Percentiles rank a stretch among this genome's conserved stretches.
Conservation (phyloP, 208 protist genomes). For the Histomonas meleagridis region DNA sequence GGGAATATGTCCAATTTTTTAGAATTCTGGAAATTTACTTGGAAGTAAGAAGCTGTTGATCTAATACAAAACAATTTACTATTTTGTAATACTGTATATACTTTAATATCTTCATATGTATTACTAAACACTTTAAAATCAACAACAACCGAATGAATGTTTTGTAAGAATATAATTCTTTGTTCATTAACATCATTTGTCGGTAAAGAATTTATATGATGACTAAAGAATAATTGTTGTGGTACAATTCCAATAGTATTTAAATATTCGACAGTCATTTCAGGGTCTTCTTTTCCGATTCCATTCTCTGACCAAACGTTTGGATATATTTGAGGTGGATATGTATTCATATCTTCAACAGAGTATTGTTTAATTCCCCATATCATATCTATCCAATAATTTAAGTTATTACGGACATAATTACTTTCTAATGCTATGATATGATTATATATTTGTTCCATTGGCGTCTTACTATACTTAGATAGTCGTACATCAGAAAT, state of each 20-base stretch:
- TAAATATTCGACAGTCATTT: too few relatives aligned
- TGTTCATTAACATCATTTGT: too few relatives aligned
- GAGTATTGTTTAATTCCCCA: conserved; percentile 6
- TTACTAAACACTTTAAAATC: background rate
- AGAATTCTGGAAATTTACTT: too few relatives aligned
- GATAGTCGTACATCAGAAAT: too few relatives aligned
- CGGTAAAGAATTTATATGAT: too few relatives aligned
- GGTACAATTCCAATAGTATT: too few relatives aligned
- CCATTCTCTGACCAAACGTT: too few relatives aligned
- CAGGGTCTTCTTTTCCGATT: too few relatives aligned
- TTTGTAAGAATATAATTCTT: too few relatives aligned
- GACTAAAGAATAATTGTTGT: too few relatives aligned
- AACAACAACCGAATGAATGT: background rate
- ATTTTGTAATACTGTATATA: background rate
- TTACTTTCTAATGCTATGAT: background rate
- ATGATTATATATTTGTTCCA: background rate
- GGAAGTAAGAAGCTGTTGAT: background rate
- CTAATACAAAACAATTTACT: background rate
- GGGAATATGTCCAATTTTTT: too few relatives aligned
- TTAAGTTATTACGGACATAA: background rate
- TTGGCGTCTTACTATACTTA: too few relatives aligned
- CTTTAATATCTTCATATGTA: background rate
- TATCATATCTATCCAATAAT: background rate
- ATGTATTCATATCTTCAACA: background rate
- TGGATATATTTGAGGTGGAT: background rate